Percentiles rank a stretch among this genome's conserved stretches.
Conservation (phyloP, 2,329 filamentous ascomycete species). For the Metarhizium anisopliae region DNA sequence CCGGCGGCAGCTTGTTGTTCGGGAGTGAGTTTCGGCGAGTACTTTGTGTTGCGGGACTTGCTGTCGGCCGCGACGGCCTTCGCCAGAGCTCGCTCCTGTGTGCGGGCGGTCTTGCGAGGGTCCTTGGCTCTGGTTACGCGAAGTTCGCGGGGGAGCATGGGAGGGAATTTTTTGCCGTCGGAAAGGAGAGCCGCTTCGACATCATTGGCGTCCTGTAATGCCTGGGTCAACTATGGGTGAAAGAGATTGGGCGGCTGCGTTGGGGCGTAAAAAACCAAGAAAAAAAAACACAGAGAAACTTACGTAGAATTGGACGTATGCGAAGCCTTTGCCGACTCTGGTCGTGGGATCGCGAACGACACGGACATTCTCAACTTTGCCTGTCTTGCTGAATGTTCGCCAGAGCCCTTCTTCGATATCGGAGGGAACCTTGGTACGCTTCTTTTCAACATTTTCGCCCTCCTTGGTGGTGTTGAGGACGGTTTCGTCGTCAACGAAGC, state of each 20-base stretch:
- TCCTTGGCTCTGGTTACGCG: constrained; percentile 83
- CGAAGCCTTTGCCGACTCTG: constrained; percentile 90
- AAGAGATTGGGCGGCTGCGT: not conserved
- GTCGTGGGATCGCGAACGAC: constrained; percentile 86
- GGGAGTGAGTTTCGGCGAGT: constrained; percentile 61
- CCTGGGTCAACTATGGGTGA: not conserved
- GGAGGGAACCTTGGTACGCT: constrained; percentile 64
- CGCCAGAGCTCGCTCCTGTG: constrained; percentile 25
- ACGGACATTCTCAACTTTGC: constrained; percentile 85
- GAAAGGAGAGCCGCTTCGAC: constrained; percentile 87
- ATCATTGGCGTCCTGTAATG: constrained; percentile 60
- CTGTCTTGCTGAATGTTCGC: constrained; percentile 65
- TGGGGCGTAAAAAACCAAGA: not conserved
- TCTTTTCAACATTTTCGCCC: constrained; percentile 60
- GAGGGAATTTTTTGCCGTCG: constrained; percentile 86
- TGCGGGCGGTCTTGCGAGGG: constrained; percentile 48
- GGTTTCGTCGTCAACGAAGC: constrained; percentile 89
- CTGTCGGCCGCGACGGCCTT: constrained; percentile 26
- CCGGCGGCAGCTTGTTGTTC: constrained; percentile 64
- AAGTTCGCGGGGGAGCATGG: constrained; percentile 81
- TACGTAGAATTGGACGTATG: constrained; percentile 89
- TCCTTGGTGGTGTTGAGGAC: constrained; percentile 56
- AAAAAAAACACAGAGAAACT: constrained; percentile 16
- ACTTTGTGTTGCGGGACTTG: constrained; percentile 37
- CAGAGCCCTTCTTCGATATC: constrained; percentile 92